Evolutionary conservation across 257 asterid genomes (phyloP).

Genomic region (Cordia subcordata): DNA sequence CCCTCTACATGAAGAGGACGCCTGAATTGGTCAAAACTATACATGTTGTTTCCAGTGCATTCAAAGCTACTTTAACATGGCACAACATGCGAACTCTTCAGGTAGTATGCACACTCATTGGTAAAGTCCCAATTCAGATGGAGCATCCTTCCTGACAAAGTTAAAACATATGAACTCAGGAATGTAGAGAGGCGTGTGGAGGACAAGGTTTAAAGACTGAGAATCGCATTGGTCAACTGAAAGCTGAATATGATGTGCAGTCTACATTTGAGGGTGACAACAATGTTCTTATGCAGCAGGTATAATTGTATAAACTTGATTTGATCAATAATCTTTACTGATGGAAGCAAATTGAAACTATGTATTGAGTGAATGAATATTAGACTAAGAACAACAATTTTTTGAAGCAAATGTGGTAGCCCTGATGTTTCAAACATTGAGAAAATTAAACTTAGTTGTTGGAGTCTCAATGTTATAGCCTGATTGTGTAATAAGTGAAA

Average conservation of each 20-base stretch:
- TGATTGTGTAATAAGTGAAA: no score
- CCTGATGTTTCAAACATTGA: no score
- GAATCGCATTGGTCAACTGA: slow-evolving; percentile 85
- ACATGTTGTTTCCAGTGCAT: slow-evolving; percentile 90
- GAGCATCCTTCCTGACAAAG: slow-evolving; percentile 18
- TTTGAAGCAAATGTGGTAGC: no score
- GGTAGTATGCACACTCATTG: slow-evolving; percentile 30
- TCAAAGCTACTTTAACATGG: slow-evolving; percentile 86
- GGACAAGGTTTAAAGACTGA: slow-evolving; percentile 97
- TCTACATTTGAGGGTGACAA: slow-evolving; percentile 98
- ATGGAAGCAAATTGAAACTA: background rate
- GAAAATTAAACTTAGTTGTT: no score
- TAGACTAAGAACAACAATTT: no score
- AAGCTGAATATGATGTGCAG: slow-evolving; percentile 92
- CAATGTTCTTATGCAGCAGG: slow-evolving; percentile 99
- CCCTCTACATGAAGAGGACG: slow-evolving; percentile 62
- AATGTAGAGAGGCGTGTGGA: slow-evolving; percentile 98
- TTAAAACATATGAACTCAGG: slow-evolving; percentile 37
- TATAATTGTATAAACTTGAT: slow-evolving; percentile 7
- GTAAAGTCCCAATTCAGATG: background rate
- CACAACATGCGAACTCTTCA: slow-evolving; percentile 97
- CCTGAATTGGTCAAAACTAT: slow-evolving; percentile 73
- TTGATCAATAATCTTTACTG: background rate
- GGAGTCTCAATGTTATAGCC: no score
- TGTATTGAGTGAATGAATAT: no score